phyloP scores from a whole-genome alignment of 202 grass and related monocot genomes.

The Saccharum hybrid region DNA sequence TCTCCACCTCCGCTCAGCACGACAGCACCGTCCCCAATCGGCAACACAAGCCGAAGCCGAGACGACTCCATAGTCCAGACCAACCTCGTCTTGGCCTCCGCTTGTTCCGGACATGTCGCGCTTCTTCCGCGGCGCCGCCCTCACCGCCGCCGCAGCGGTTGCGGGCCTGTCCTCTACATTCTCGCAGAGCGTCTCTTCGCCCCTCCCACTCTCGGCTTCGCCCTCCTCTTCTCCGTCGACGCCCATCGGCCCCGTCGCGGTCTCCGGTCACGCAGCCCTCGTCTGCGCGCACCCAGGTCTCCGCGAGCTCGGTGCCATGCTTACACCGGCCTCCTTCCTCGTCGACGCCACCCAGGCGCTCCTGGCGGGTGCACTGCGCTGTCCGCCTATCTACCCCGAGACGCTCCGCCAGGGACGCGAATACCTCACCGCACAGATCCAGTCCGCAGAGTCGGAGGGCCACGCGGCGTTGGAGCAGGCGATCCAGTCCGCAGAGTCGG shows the following conservation, averaged over 20 bases:
- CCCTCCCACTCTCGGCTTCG: neutral
- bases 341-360: slow-evolving; percentile 38
- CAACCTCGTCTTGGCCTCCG: neutral
- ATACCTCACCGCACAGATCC: neutral
- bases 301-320: slow-evolving; percentile 37
- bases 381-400: neutral
- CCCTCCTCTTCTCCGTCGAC: neutral
- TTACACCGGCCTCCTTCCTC: slow-evolving; percentile 27
- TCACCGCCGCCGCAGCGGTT: slow-evolving; percentile 8
- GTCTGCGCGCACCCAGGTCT: slow-evolving; percentile 28
- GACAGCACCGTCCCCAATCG: neutral
- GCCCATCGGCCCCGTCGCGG: neutral
- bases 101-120: slow-evolving; percentile 30
- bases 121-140: slow-evolving; percentile 22
- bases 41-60: neutral
- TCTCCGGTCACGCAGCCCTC: slow-evolving; percentile 33
- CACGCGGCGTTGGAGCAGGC: too few species aligned
- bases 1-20: neutral
- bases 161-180: neutral
- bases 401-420: neutral
- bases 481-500: too few species aligned
- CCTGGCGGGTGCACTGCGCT: slow-evolving; percentile 22
- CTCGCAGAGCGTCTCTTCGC: neutral
- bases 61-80: neutral
- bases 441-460: neutral